Conservation (phyloP, 345 rosid species). For the Citrus unshiu region DNA sequence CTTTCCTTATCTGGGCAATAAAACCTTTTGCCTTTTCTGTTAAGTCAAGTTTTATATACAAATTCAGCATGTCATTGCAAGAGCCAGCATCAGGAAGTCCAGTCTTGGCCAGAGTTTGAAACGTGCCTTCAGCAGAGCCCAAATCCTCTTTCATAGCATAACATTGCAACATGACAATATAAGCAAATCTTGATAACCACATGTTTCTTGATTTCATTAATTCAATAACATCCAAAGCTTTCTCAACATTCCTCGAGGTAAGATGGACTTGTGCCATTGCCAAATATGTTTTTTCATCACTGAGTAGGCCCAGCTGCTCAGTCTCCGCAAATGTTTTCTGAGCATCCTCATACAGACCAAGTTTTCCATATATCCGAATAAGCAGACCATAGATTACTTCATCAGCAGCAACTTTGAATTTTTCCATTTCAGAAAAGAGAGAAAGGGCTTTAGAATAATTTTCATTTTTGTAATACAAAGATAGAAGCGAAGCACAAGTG, state of each 20-base stretch:
- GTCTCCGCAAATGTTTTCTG: conserved; percentile 62
- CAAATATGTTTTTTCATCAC: conserved; percentile 81
- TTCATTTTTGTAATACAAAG: conserved; percentile 65
- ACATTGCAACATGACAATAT: conserved; percentile 78
- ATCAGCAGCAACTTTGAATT: conserved; percentile 53
- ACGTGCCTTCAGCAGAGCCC: conserved; percentile 69
- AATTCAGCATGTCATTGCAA: conserved; percentile 71
- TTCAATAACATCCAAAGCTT: conserved; percentile 58
- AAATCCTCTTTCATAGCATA: conserved; percentile 60
- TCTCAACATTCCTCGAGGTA: conserved; percentile 53
- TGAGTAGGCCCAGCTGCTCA: conserved; percentile 52
- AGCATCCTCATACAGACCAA: conserved; percentile 81
- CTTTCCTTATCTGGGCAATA: conserved; percentile 45
- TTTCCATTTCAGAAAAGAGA: conserved; percentile 85
- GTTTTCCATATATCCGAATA: conserved; percentile 87
- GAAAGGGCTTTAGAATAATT: conserved; percentile 80
- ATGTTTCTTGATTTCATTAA: conserved; percentile 66
- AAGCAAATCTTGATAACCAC: conserved; percentile 73
- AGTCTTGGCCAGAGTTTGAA: conserved; percentile 56
- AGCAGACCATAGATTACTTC: conserved; percentile 90
- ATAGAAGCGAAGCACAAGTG: conserved; percentile 91
- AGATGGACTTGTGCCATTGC: conserved; percentile 91
- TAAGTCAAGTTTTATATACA: conserved; percentile 50
- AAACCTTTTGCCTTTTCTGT: conserved; percentile 55
- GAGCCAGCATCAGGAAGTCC: conserved; percentile 79